Base-by-base conservation (phyloP, 768 basidiomycete genomes). In the Phlebiopsis flavidoalba region DNA sequence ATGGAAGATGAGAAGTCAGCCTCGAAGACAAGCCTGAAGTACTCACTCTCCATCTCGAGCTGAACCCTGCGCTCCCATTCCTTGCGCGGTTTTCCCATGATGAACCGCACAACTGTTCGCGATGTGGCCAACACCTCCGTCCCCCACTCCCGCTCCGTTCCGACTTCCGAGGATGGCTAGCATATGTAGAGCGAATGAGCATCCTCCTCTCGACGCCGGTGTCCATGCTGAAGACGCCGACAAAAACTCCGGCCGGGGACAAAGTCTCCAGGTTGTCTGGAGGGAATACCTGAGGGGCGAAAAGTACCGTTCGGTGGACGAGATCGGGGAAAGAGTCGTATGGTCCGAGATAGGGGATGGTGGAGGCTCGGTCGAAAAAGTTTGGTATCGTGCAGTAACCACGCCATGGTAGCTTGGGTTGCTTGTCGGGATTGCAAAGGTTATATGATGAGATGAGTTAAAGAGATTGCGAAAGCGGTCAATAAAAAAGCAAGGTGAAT, bases 401-500 rank as follows among this genome's bases (percentile, higher is more conserved):
- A 66, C 94, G 85, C 95, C 95, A 98, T 50, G 95, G 95, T 7
- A 97, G 77, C n/a, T n/a, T n/a, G 21, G 94, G 89, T 56, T 90
- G 87, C 73, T 97, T 98, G 80, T 98, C 96, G 60, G 95, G 95
- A 71, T 97, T 95, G 70, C 98, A 82, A 63, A 95, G 82, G 74
- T n/a, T 97, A 90, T 69, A 94, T 94, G 74, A 98, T 81, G 58
- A 92, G 78, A 61, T 95, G 83, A 33, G 95, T 95, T 67, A 95
- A 79, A 62, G 86, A 85, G 61, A 92, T 85, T 57, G 90, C 90
- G 71, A 97, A 87, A 63, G 86, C 77, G 56, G 87, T 87, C 67
- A 96, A 82, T 58, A 94, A 77, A 94, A 77, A 62, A 95, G 79
- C 66, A 92, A 78, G 31, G 87, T 79, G 60, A 91, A 79, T 64